phyloP scores from a whole-genome alignment of 2,329 filamentous ascomycete genomes.

The Mollisiaceae sp. region DNA sequence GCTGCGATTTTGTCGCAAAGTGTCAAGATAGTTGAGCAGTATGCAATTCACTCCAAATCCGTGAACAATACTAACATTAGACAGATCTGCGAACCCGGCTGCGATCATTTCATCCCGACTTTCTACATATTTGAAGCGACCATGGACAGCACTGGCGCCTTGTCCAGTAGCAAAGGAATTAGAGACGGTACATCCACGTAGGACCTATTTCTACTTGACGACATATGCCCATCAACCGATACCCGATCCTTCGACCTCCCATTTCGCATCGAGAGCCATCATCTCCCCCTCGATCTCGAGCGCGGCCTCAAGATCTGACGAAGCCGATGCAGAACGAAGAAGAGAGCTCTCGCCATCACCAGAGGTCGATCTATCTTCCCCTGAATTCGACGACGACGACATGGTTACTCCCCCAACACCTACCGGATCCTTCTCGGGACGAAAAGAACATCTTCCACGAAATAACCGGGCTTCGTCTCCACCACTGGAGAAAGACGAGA shows the following conservation, averaged over 20 bases:
- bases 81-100: constrained; percentile 91
- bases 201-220: constrained; percentile 95
- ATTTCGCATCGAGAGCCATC: constrained; percentile 62
- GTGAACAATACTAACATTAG: constrained; percentile 39
- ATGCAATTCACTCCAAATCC: constrained; percentile 50
- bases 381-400: constrained; percentile 80
- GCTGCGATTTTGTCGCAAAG: constrained; percentile 77
- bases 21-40: constrained; percentile 90
- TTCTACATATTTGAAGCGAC: constrained; percentile 85
- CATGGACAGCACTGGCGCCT: constrained; percentile 76
- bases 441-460: constrained; percentile 53
- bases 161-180: constrained; percentile 94
- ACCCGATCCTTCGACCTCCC: constrained; percentile 62
- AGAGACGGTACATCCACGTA: constrained; percentile 88
- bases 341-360: constrained; percentile 85
- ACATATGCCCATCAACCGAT: constrained; percentile 85
- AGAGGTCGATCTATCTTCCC: constrained; percentile 87
- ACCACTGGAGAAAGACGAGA: constrained; percentile 90
- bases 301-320: constrained; percentile 70
- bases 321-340: constrained; percentile 69
- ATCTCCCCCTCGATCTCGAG: constrained; percentile 86
- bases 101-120: constrained; percentile 94
- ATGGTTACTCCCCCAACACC: constrained; percentile 66
- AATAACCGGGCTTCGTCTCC: constrained; percentile 80
- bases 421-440: constrained; percentile 64